Evolutionary conservation across 306 rosid species (phyloP), one percentile per base, ranked within the genome.

Genomic region (Geum urbanum): DNA sequence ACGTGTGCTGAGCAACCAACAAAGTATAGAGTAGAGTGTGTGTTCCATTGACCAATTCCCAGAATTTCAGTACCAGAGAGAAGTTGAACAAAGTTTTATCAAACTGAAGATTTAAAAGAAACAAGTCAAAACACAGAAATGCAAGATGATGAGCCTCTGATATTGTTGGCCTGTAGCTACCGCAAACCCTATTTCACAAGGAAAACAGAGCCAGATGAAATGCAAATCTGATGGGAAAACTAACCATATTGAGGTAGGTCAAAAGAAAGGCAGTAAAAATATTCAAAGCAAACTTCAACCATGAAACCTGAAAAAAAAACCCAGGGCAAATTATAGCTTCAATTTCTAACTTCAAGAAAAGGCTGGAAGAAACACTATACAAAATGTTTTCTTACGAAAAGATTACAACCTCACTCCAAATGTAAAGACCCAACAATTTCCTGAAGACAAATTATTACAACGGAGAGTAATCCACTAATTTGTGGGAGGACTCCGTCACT

Each of bases 351-450:
- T 76, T 32, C 76, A 58, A 66, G 72, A 53, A 77, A 77, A 11
- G 78, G 74, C 79, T 78, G 85, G 69, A 79, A 80, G 87, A 72
- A 80, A 78, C 88, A 84, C 87, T 91, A 87, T 86, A 89, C 96
- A 89, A 82, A 81, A 86, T 83, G 84, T 83, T 83, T 84, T 79
- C 86, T 89, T 80, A 76, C 72, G 83, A 83, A 81, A 87, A 75
- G 92, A 85, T 85, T 82, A 82, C 84, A 87, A 80, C 88, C 88
- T 84, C 96, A 82, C 83, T 83, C 90, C 88, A 90, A 85, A 90
- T 81, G 88, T 82, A 79, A 64, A 77, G 88, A 77, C 78, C 88
- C 84, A 76, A 70, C 78, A 82, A 74, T 79, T 82, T 84, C 82
- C 84, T 78, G 84, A 39, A 32, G 74, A 81, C 85, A 84, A 82